phyloP scores from a whole-genome alignment of 768 basidiomycete species.

The Xerocomellus intermedius region DNA sequence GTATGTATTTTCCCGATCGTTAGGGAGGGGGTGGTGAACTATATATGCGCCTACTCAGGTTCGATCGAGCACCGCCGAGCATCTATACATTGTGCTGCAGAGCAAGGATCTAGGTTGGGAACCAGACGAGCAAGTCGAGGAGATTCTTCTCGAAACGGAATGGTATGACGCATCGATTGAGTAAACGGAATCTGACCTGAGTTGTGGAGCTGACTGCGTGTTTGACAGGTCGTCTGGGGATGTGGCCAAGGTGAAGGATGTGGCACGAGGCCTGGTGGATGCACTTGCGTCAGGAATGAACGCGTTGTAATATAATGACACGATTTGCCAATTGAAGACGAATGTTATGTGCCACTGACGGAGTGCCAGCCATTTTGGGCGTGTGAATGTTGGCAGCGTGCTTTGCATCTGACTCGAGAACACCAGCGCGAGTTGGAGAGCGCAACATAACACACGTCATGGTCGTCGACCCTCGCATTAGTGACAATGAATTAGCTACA shows the following conservation, averaged over 20 bases:
- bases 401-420: conserved; percentile 3
- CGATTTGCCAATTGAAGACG: background rate
- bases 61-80: conserved; percentile 78
- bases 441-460: conserved; percentile 25
- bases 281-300: conserved; percentile 36
- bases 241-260: conserved; percentile 36
- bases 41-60: conserved; percentile 45
- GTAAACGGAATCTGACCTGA: conserved; percentile 5
- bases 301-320: conserved; percentile 17
- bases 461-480: conserved; percentile 56
- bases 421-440: conserved; percentile 10
- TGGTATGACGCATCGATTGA: conserved; percentile 50
- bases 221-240: conserved; percentile 49
- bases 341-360: background rate
- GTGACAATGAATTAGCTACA: conserved; percentile 69
- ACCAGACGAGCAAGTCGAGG: conserved; percentile 59
- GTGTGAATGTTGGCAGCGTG: conserved; percentile 23
- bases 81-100: conserved; percentile 76
- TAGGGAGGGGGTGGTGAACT: conserved; percentile 6
- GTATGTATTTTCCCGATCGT: conserved; percentile 42
- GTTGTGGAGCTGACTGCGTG: conserved; percentile 29
- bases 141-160: conserved; percentile 74
- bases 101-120: conserved; percentile 64
- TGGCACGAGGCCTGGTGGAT: conserved; percentile 41
- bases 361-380: conserved; percentile 7